phyloP scores from a whole-genome alignment of 2,329 filamentous ascomycete genomes.

The Claviceps sp. region DNA sequence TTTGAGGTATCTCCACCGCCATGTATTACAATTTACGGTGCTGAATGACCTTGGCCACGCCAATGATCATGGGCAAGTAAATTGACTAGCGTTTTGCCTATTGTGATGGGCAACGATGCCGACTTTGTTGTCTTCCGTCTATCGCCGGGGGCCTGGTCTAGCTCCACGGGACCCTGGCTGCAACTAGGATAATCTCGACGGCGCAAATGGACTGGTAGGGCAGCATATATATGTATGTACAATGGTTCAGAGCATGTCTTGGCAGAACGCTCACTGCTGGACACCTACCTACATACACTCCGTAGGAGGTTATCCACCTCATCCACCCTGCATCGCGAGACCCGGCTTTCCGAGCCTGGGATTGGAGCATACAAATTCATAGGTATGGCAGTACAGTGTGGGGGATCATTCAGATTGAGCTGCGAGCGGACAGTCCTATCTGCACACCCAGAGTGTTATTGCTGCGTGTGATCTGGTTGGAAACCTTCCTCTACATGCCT shows the following conservation, averaged over 20 bases:
- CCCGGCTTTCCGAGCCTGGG: conserved; percentile 3
- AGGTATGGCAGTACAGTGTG: neutral
- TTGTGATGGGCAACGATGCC: neutral
- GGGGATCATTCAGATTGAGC: neutral
- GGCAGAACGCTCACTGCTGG: neutral
- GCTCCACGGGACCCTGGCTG: conserved; percentile 3
- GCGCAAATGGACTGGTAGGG: conserved; percentile 5
- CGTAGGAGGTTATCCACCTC: conserved; percentile 1
- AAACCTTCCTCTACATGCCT: neutral
- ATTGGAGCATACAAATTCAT: conserved; percentile 1
- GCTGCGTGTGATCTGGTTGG: neutral
- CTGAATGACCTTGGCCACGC: neutral
- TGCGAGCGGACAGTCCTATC: neutral
- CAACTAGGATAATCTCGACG: conserved; percentile 9
- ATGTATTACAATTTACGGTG: neutral
- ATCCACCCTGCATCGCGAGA: conserved; percentile 4
- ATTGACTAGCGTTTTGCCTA: neutral
- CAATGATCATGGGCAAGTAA: neutral
- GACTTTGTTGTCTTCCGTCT: neutral
- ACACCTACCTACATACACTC: neutral
- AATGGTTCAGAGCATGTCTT: neutral
- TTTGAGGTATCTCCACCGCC: neutral
- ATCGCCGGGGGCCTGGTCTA: neutral
- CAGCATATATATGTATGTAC: neutral
- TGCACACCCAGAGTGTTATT: conserved; percentile 1